Conservation (phyloP, 2,329 filamentous ascomycete species). For the Claviceps sp. region DNA sequence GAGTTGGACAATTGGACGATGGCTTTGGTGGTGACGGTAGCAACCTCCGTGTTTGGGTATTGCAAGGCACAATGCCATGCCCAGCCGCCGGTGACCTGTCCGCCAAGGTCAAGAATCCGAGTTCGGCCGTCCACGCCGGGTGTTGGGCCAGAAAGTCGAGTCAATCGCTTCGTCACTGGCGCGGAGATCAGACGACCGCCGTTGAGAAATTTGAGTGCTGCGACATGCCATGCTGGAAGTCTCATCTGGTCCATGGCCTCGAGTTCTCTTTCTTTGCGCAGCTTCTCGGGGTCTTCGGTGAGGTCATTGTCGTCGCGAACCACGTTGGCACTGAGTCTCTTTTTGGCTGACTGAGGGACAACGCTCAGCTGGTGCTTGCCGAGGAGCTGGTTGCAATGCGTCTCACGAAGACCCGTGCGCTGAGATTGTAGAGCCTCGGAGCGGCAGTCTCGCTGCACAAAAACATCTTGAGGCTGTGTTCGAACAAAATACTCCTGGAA, state of each 20-base stretch:
- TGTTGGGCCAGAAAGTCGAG: slow-evolving; percentile 37
- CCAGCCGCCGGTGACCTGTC: slow-evolving; percentile 80
- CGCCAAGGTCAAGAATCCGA: slow-evolving; percentile 74
- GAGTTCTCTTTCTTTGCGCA: slow-evolving; percentile 61
- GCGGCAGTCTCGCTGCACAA: slow-evolving; percentile 70
- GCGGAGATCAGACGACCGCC: slow-evolving; percentile 51
- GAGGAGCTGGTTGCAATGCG: slow-evolving; percentile 68
- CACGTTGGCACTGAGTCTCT: slow-evolving; percentile 58
- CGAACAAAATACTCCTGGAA: slow-evolving; percentile 64
- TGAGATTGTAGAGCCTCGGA: slow-evolving; percentile 81
- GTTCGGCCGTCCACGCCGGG: slow-evolving; percentile 36
- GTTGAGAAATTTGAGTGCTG: slow-evolving; percentile 46
- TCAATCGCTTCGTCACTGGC: slow-evolving; percentile 49
- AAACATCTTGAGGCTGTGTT: slow-evolving; percentile 57
- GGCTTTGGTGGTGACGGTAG: slow-evolving; percentile 69
- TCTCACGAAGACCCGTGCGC: slow-evolving; percentile 57
- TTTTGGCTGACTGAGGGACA: slow-evolving; percentile 55
- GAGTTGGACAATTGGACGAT: slow-evolving; percentile 58
- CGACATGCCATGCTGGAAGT: slow-evolving; percentile 47
- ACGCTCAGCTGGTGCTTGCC: slow-evolving; percentile 73
- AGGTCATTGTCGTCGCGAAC: slow-evolving; percentile 56
- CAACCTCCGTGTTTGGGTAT: slow-evolving; percentile 74
- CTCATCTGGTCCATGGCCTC: slow-evolving; percentile 65
- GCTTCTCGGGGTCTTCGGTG: slow-evolving; percentile 47
- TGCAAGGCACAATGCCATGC: slow-evolving; percentile 85